These are phyloP conservation scores for Euphorbia pulcherrima DNA, from an alignment of 345 rosid species.

Conservation along the genomic window DNA sequence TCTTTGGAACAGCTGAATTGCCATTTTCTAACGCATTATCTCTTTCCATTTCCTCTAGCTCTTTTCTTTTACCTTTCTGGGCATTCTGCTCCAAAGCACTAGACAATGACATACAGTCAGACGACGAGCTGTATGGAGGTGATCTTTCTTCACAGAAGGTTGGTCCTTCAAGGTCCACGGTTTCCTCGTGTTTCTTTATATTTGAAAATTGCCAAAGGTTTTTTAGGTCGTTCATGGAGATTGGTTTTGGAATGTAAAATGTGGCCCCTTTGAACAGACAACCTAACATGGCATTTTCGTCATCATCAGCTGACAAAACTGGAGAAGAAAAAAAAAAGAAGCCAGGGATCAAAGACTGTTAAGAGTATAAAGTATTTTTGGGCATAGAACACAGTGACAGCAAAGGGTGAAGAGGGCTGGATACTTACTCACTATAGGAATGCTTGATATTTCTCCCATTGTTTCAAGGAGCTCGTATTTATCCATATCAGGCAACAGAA, in stretches of 20 bases:
- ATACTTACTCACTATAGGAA: conserved; percentile 46
- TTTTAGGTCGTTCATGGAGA: conserved; percentile 26
- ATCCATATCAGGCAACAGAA: conserved; percentile 43
- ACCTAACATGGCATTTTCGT: conserved; percentile 31
- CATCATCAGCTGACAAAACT: conserved; percentile 38
- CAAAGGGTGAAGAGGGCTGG: neutral
- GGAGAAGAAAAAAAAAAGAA: neutral
- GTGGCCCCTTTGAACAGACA: conserved; percentile 43
- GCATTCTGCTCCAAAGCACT: conserved; percentile 8
- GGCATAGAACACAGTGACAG: neutral
- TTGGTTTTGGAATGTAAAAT: conserved; percentile 42
- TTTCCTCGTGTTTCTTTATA: conserved; percentile 13
- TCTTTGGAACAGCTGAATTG: conserved; percentile 24
- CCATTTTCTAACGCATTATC: conserved; percentile 11
- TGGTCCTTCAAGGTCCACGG: neutral
- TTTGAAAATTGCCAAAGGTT: conserved; percentile 44
- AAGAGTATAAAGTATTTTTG: neutral
- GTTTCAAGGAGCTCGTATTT: conserved; percentile 47
- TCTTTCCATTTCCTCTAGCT: conserved; percentile 13
- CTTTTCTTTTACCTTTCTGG: conserved; percentile 25
- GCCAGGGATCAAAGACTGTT: neutral
- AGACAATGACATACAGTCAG: conserved; percentile 11
- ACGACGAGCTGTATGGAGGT: conserved; percentile 7
- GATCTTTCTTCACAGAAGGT: conserved; percentile 1
- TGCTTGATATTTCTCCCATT: conserved; percentile 22